These are phyloP conservation scores for Schoenoplectus tabernaemontani DNA, from an alignment of 202 grass and related monocot genomes.

Conservation along the genomic window DNA sequence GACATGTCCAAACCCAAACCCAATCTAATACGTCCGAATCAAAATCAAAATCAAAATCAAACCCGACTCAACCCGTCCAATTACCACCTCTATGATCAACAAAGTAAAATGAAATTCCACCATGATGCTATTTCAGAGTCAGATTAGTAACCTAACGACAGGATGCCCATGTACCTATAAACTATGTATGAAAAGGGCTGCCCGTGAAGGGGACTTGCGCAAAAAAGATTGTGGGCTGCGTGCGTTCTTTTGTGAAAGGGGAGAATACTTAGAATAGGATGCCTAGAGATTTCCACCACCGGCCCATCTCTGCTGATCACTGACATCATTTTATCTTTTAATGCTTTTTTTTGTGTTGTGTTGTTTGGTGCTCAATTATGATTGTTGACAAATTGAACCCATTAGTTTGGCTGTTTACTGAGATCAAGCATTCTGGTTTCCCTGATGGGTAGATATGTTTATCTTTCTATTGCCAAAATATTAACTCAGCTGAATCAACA, in stretches of 20 bases:
- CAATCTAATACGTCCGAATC: no score
- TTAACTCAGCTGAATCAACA: background rate
- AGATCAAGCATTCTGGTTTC: background rate
- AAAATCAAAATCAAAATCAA: no score
- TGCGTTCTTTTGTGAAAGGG: background rate
- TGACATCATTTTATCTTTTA: background rate
- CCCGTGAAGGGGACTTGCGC: constrained; percentile 15
- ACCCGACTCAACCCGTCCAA: no score
- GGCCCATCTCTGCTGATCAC: constrained; percentile 2
- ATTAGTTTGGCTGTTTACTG: background rate
- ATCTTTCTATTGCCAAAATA: background rate
- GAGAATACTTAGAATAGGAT: background rate
- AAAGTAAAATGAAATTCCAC: background rate
- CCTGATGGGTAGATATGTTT: background rate
- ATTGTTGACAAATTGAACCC: background rate
- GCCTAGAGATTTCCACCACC: constrained; percentile 17
- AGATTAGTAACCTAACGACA: background rate
- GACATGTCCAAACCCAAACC: no score
- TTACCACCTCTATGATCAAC: no score
- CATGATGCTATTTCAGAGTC: background rate
- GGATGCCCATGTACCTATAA: background rate
- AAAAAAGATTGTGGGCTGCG: constrained; percentile 7
- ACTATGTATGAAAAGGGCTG: constrained; percentile 15
- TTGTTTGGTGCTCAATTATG: background rate
- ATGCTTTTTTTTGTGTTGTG: background rate